phyloP scores from a whole-genome alignment of 2,329 filamentous ascomycete species.

The Botrytis tulipae region DNA sequence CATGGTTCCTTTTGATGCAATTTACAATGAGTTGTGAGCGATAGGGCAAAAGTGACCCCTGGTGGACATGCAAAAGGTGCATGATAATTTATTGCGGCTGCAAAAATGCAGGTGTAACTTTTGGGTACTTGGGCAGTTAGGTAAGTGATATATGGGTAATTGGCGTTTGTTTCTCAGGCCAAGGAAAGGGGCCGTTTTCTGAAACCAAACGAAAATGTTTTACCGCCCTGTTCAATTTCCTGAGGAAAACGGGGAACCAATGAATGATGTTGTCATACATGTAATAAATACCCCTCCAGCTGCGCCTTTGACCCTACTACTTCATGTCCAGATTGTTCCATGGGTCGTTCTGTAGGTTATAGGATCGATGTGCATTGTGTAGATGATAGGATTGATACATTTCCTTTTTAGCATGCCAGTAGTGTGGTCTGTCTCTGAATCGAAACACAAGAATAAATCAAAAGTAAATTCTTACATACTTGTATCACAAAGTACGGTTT shows the following conservation, averaged over 20 bases:
- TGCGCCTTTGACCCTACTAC: background rate
- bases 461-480: constrained; percentile 4
- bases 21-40: background rate
- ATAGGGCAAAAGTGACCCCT: background rate
- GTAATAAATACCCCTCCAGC: background rate
- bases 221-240: constrained; percentile 9
- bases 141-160: constrained; percentile 1
- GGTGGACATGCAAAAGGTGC: background rate
- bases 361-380: background rate
- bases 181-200: constrained; percentile 9
- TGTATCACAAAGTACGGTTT: background rate
- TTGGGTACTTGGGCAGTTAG: background rate
- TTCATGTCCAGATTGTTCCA: background rate
- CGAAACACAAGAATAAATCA: constrained; percentile 5
- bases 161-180: constrained; percentile 12
- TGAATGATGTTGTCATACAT: background rate
- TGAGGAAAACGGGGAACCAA: background rate
- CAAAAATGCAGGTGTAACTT: background rate
- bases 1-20: background rate
- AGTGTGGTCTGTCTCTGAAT: background rate
- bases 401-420: background rate
- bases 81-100: background rate
- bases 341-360: background rate
- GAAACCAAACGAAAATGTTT: constrained; percentile 20
- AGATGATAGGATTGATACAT: background rate